A percentile compares a stretch with the other conserved stretches of the same genome.
These are phyloP conservation scores for Clavispora carvajalis DNA, from an alignment of 805 yeast species.

Conservation along the genomic window DNA sequence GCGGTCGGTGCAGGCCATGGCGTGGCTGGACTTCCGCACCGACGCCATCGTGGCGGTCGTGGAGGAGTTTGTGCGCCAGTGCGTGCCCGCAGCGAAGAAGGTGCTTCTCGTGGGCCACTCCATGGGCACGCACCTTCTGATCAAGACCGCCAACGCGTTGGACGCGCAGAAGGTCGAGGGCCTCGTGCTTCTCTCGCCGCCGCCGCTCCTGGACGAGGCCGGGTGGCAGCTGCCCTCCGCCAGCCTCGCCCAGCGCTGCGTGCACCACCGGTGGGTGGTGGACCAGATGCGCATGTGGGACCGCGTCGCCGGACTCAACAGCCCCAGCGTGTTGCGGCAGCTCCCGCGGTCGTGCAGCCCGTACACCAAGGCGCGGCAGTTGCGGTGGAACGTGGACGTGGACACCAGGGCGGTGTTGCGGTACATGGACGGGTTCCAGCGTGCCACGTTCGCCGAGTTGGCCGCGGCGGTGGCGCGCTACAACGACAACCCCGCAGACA, in stretches of 20 bases:
- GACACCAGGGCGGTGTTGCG: conserved; percentile 48
- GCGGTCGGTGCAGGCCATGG: conserved; percentile 23
- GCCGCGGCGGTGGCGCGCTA: conserved; percentile 31
- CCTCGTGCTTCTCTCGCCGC: conserved; percentile 46
- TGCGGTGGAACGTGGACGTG: conserved; percentile 68
- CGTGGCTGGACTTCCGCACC: conserved; percentile 38
- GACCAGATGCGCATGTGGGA: conserved; percentile 54
- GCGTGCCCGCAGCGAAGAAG: conserved; percentile 36
- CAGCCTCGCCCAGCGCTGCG: conserved; percentile 25
- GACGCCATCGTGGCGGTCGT: conserved; percentile 39
- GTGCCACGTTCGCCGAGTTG: conserved; percentile 42
- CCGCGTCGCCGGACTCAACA: conserved; percentile 56
- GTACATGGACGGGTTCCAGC: conserved; percentile 47
- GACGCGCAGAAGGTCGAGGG: conserved; percentile 41
- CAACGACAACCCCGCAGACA: conserved; percentile 27
- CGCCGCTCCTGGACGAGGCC: conserved; percentile 21
- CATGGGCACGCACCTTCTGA: conserved; percentile 59
- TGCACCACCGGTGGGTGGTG: conserved; percentile 42
- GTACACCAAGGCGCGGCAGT: conserved; percentile 48
- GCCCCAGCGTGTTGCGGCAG: conserved; percentile 57
- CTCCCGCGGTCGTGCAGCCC: conserved; percentile 27
- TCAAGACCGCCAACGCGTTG: conserved; percentile 39
- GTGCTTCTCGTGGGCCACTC: conserved; percentile 63
- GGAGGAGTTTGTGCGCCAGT: conserved; percentile 30
- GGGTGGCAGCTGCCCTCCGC: neutral